These are phyloP conservation scores for Nemophila menziesii DNA, from an alignment of 257 asterid genomes.

Conservation along the genomic window DNA sequence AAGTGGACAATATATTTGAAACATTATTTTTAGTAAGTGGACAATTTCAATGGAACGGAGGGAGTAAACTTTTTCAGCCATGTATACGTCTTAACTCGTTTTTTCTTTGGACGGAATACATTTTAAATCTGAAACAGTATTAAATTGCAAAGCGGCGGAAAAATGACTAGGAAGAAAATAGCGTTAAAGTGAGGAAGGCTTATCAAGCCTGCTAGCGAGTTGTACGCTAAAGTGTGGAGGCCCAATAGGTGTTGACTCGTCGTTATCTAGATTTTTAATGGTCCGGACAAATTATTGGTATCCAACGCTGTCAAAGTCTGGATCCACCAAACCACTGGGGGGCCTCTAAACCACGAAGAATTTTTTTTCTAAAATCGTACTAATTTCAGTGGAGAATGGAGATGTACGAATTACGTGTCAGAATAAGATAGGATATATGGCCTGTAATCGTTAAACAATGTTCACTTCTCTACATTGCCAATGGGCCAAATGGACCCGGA, in stretches of 20 bases:
- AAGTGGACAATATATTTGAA: no score
- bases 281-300: constrained; percentile 13
- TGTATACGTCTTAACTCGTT: no score
- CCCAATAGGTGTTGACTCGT: constrained; percentile 18
- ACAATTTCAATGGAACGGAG: no score
- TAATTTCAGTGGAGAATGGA: background rate
- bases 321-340: constrained; percentile 5
- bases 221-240: constrained; percentile 2
- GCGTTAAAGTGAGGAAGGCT: constrained; percentile 2
- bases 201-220: constrained; percentile 14
- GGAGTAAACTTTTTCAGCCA: no score
- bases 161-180: constrained; percentile 8
- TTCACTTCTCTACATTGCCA: no score
- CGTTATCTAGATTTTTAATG: constrained; percentile 12
- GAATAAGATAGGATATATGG: background rate
- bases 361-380: background rate
- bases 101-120: no score
- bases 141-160: constrained; percentile 11
- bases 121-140: no score
- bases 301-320: constrained; percentile 22
- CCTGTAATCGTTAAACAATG: no score
- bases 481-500: no score
- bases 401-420: background rate
- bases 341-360: constrained; percentile 1
- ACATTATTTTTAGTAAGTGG: no score